Base-by-base conservation (phyloP, 805 yeast genomes). In the Suhomyces tanzawaensis region DNA sequence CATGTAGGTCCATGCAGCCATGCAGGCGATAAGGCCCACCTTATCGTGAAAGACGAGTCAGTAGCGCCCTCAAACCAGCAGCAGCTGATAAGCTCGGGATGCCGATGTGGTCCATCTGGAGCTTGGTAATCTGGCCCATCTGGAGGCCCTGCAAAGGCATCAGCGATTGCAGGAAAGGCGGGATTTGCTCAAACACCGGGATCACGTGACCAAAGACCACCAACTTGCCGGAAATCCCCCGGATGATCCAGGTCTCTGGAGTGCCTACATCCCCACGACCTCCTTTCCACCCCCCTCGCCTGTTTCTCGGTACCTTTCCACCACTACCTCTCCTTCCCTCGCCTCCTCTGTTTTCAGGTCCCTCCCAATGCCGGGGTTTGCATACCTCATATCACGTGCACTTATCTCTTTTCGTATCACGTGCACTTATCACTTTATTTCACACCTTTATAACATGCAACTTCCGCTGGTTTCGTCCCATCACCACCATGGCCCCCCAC, bases 401-500 rank as follows among this genome's bases (percentile, higher is more conserved):
- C 27, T 32, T 18, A 22, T 32, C 21, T 32, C 34, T 22, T 22
- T 13, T 14, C 19, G n/a, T 32, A 32, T 32, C 34, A 32, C 34
- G 34, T 32, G 34, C 34, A 7, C 27, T 32, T 18, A 22, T 32
- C 21, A 21, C 34, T 22, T 22, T 13, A 11, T 14, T n/a, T n/a
- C n/a, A n/a, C 14, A 24, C 13, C 27, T 7, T 24, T 6, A 24
- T 24, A 7, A 8, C 27, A 29, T 29, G 18, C 16, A 21, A 29
- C 19, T 8, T 29, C 31, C 16, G 14, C 31, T 15, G 3, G 31
- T 16, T 29, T 19, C 34, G 15, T 14, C 22, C n/a, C 13, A 17
- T 30, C 19, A 7, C 18, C 4, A 2, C 28, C 7, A 33, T 33
- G 40, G 40, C 40, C 9, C 40, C 40, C 6, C 40, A 37, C 33